Conservation (phyloP, 495 filamentous ascomycete genomes). For the Aspergillus sparsus region DNA sequence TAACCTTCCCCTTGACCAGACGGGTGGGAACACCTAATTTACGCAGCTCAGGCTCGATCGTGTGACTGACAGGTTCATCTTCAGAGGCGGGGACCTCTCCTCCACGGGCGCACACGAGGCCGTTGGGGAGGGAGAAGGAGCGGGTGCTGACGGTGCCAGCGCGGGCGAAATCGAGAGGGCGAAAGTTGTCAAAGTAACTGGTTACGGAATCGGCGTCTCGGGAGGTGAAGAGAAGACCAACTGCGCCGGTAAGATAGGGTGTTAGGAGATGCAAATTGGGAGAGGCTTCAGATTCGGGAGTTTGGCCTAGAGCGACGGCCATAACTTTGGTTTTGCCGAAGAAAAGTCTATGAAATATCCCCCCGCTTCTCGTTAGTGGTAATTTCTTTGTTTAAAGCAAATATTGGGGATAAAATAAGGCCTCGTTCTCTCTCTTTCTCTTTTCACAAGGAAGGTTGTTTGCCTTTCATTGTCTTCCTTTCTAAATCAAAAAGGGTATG, state of each 20-base stretch:
- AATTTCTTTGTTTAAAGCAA: no score
- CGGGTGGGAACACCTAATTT: slow-evolving; percentile 85
- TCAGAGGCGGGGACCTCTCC: slow-evolving; percentile 76
- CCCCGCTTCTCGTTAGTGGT: no score
- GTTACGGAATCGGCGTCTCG: slow-evolving; percentile 62
- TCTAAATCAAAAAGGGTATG: no score
- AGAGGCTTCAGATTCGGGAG: slow-evolving; percentile 72
- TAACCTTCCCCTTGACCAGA: slow-evolving; percentile 83
- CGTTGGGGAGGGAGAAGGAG: slow-evolving; percentile 74
- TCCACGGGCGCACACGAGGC: slow-evolving; percentile 70
- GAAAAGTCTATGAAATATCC: slow-evolving; percentile 64
- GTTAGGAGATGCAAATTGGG: slow-evolving; percentile 68
- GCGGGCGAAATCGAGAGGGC: slow-evolving; percentile 80
- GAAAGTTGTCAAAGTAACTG: slow-evolving; percentile 66
- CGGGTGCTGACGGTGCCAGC: slow-evolving; percentile 75
- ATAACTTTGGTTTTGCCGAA: slow-evolving; percentile 99
- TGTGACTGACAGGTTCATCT: slow-evolving; percentile 84
- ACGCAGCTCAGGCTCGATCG: slow-evolving; percentile 81
- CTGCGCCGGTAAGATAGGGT: slow-evolving; percentile 72
- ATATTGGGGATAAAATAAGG: no score
- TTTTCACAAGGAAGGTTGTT: background rate
- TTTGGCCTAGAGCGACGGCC: slow-evolving; percentile 82
- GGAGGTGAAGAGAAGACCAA: slow-evolving; percentile 89
- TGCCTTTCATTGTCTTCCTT: background rate
- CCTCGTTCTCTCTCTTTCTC: background rate